Base-by-base conservation (phyloP, 164 flowering plant species). In the Vitis amurensis region DNA sequence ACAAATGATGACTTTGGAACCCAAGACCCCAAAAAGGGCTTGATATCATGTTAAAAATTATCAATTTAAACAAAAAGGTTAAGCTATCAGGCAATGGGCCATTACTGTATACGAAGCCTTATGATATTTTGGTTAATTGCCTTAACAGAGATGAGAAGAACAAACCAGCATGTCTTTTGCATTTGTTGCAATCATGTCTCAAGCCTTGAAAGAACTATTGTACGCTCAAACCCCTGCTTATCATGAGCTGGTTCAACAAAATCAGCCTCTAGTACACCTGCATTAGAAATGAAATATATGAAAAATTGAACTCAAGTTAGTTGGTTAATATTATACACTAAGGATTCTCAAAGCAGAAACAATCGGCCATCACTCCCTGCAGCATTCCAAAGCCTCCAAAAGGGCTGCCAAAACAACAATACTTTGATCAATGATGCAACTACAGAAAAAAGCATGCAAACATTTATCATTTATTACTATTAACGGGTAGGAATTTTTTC, bases 211-310 rank as follows among this genome's bases (percentile, higher is more conserved):
- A 93, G 94, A 63, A 87, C 94, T 9, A 73, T 84, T 9, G 97
- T 90, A 1, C 92, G 90, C 82, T 90, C 97, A 84, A 92, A 92
- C 4, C 92, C 92, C 65, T 92, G 97, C 62, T 92, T 92, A 71
- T 92, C 94, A 71, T 92, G 97, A 68, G 97, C 97, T 63, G 97
- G 97, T 71, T 92, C 92, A 19, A 92, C 89, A 78, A 92, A 92
- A 77, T 90, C 86, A 47, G 98, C 97, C 74, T 93, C 98, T 76
- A 93, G 73, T 3, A 89, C 90, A 71, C 97, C 98, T 92, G 64
- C 9, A 62, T 3, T 44, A 14, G 19, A 48, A 52, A 57, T 4
- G 27, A 52, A 70, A 7, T 16, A 47, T 50, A 57, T 53, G 17
- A 55, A 23, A 68, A 63, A 52, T 13, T 57, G 51, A 72, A 65